Conservation (phyloP, 768 basidiomycete genomes). For the Boletellus sp. region DNA sequence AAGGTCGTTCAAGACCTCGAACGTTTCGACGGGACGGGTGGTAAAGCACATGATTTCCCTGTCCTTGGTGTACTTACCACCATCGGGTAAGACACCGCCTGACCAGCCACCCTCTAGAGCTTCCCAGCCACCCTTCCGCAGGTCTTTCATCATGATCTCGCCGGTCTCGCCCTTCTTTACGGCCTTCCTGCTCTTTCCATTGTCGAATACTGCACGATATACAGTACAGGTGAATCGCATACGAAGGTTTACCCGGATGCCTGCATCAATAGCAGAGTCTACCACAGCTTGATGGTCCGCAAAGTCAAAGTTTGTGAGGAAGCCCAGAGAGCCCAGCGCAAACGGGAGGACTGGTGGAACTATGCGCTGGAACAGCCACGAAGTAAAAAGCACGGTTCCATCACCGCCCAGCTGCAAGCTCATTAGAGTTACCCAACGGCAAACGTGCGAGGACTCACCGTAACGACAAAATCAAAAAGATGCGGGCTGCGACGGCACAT, state of each 20-base stretch:
- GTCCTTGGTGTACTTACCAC: constrained; percentile 62
- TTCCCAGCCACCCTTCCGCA: constrained; percentile 93
- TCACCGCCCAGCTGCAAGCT: constrained; percentile 85
- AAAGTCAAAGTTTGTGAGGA: constrained; percentile 96
- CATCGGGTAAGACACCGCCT: constrained; percentile 41
- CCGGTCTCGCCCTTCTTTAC: constrained; percentile 93
- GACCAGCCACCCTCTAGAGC: constrained; percentile 82
- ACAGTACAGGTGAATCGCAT: constrained; percentile 99
- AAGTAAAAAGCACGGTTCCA: constrained; percentile 97
- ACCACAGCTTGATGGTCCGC: constrained; percentile 79
- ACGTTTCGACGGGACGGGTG: constrained; percentile 90
- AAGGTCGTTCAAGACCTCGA: constrained; percentile 94
- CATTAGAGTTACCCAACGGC: constrained; percentile 10
- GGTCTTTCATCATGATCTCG: constrained; percentile 93
- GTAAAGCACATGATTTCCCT: constrained; percentile 98
- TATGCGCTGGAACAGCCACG: constrained; percentile 97
- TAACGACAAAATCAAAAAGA: constrained; percentile 96
- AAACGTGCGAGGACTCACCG: constrained; percentile 51
- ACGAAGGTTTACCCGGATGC: constrained; percentile 94
- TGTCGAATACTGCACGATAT: constrained; percentile 83
- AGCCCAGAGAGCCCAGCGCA: constrained; percentile 94
- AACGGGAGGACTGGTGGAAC: constrained; percentile 99
- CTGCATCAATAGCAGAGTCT: constrained; percentile 84
- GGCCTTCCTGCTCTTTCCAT: constrained; percentile 67
- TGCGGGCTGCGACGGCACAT: constrained; percentile 93